Base-by-base conservation (phyloP, 192 early-diverging fungal genomes). In the Bifiguratus adelaidae region DNA sequence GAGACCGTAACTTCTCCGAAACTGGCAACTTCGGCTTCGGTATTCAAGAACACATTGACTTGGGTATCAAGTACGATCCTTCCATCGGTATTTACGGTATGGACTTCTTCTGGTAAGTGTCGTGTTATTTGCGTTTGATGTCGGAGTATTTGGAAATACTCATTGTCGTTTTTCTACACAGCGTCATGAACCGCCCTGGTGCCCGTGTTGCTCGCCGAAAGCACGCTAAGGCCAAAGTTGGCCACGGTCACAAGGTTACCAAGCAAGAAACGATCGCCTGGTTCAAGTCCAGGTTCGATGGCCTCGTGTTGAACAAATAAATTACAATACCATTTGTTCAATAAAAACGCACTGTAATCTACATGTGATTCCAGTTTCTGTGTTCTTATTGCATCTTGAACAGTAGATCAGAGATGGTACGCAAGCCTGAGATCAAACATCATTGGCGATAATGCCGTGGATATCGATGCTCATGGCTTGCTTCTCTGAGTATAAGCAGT, bases 21-120 rank as follows among this genome's bases (percentile, higher is more conserved):
- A 96, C 92, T 48, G 96, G 96, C 47, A 97, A 99, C 89, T 99
- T 99, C 61, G 96, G 96, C 61, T 99, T 97, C 76, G 96, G 96
- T 92, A 90, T 99, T 77, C 86, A 96, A 67, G 96, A 99, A 78
- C 96, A 99, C 83, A 99, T 99, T 59, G 96, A 97, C 80, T 81
- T 99, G 71, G 94, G 92, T 68, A 97, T 99, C 82, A 97, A 99
- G 85, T 97, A 97, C 78, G 95, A 96, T 72, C 92, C 95, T 50
- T 82, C 83, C 66, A 95, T 98, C 56, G 95, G 92, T 84, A 89
- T 92, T 60, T 92, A 91, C 69, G 81, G 78, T 58, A 75, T 71
- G 76, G 65, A 67, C 38, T 69, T 67, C 58, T 61, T 60, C 6
- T n/a, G n/a, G n/a, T n/a, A n/a, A n/a, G n/a, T n/a, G n/a, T n/a